phyloP scores from a whole-genome alignment of 2,329 filamentous ascomycete species.

The Xylaria polymorpha region DNA sequence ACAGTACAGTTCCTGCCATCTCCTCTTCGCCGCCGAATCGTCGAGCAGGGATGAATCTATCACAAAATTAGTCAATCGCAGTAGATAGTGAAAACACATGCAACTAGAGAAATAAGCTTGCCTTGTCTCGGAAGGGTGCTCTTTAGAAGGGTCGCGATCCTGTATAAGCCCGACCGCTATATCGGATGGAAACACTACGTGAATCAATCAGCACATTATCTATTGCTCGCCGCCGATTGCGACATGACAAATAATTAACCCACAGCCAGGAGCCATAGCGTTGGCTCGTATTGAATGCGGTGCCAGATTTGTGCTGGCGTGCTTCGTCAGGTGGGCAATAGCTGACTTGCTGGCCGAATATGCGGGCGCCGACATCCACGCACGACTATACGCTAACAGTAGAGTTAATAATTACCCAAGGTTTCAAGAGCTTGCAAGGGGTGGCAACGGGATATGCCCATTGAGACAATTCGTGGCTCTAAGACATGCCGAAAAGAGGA shows the following conservation, averaged over 20 bases:
- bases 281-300: constrained; percentile 47
- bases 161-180: constrained; percentile 38
- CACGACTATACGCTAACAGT: constrained; percentile 39
- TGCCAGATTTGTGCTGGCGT: constrained; percentile 44
- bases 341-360: constrained; percentile 47
- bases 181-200: constrained; percentile 47
- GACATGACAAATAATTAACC: constrained; percentile 25
- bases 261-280: constrained; percentile 49
- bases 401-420: too few relatives aligned
- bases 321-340: constrained; percentile 47
- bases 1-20: constrained; percentile 47
- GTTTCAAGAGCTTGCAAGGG: too few relatives aligned
- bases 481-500: too few relatives aligned
- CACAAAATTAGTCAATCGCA: too few relatives aligned
- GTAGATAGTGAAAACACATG: too few relatives aligned
- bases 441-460: too few relatives aligned
- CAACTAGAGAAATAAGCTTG: background rate
- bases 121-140: constrained; percentile 34
- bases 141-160: constrained; percentile 42
- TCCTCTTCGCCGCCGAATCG: constrained; percentile 48
- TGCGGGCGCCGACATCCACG: constrained; percentile 34
- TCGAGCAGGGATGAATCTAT: constrained; percentile 44
- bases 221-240: background rate
- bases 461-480: too few relatives aligned
- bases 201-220: background rate